Percentiles rank a stretch among this genome's conserved stretches.
Evolutionary conservation across 805 yeast species (phyloP).

Genomic region (Ogataea zsoltii): DNA sequence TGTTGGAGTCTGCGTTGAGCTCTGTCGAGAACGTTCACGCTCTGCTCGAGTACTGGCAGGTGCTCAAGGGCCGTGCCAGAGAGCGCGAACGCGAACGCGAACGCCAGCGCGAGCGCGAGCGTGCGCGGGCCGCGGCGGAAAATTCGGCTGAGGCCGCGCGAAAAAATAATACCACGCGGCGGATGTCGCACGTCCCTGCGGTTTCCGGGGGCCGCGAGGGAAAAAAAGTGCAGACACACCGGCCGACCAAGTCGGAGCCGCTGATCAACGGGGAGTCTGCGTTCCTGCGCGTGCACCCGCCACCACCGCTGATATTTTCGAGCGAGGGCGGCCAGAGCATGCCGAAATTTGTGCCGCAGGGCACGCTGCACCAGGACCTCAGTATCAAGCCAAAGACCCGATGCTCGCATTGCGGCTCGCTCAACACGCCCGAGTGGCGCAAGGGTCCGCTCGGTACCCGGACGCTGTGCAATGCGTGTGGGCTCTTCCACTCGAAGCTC

Average conservation of each 20-base stretch:
- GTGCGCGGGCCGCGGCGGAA: too few species aligned
- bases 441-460: slow-evolving; percentile 83
- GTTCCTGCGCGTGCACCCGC: slow-evolving; percentile 33
- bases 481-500: slow-evolving; percentile 68
- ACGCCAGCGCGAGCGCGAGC: too few species aligned
- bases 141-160: too few species aligned
- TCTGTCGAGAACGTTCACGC: slow-evolving; percentile 4
- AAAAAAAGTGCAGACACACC: slow-evolving; percentile 11
- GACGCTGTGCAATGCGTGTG: slow-evolving; percentile 91
- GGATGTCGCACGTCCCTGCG: slow-evolving; percentile 1
- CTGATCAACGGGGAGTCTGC: slow-evolving; percentile 29
- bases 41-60: slow-evolving; percentile 6
- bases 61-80: slow-evolving; percentile 1
- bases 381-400: slow-evolving; percentile 32
- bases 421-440: slow-evolving; percentile 90
- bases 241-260: slow-evolving; percentile 22
- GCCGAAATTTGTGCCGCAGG: slow-evolving; percentile 31
- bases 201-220: not conserved
- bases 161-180: not conserved
- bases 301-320: slow-evolving; percentile 26
- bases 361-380: slow-evolving; percentile 37
- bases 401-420: slow-evolving; percentile 73
- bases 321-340: slow-evolving; percentile 10
- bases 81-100: too few species aligned
- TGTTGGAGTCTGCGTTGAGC: not conserved